These are phyloP conservation scores for Russula sp. DNA, from an alignment of 768 basidiomycete species.

Conservation along the genomic window DNA sequence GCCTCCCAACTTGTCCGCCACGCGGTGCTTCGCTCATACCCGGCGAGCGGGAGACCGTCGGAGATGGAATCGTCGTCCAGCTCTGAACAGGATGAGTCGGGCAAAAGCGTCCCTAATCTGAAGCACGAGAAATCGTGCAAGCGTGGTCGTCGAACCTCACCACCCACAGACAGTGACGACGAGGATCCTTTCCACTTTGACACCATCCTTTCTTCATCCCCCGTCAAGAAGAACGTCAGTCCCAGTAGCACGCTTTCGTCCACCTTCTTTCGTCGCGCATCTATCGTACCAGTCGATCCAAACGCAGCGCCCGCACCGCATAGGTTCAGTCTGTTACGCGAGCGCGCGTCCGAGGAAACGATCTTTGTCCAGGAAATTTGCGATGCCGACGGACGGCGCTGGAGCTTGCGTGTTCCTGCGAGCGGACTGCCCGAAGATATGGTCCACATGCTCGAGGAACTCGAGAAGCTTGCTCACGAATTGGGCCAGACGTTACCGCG, in stretches of 20 bases:
- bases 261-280: slow-evolving; percentile 17
- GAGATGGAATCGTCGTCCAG: neutral
- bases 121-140: neutral
- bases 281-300: slow-evolving; percentile 18
- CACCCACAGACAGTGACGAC: slow-evolving; percentile 16
- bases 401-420: slow-evolving; percentile 23
- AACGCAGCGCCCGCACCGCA: slow-evolving; percentile 5
- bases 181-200: slow-evolving; percentile 24
- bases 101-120: neutral
- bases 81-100: neutral
- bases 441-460: slow-evolving; percentile 23
- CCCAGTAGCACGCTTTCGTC: neutral
- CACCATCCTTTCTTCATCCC: neutral
- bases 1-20: neutral
- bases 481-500: slow-evolving; percentile 17
- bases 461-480: slow-evolving; percentile 20
- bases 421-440: slow-evolving; percentile 21
- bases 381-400: slow-evolving; percentile 21
- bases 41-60: neutral
- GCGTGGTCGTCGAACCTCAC: neutral
- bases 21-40: neutral
- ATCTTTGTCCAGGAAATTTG: slow-evolving; percentile 23
- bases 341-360: slow-evolving; percentile 14
- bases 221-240: neutral
- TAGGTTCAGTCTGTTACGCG: slow-evolving; percentile 20